phyloP scores from a whole-genome alignment of 495 filamentous ascomycete species.

The Cercophora sp. region DNA sequence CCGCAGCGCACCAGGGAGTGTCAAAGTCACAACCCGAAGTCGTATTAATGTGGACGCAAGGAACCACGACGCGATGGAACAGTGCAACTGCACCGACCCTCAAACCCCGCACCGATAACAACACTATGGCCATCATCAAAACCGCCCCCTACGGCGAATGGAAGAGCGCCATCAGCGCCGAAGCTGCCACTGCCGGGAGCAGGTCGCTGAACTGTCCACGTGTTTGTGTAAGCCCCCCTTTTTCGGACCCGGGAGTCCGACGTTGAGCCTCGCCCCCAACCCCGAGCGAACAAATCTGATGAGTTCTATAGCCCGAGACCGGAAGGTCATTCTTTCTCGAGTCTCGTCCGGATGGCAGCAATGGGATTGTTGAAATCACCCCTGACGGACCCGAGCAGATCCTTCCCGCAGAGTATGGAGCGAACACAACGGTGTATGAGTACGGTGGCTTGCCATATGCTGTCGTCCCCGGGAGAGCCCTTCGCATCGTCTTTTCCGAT shows the following conservation, averaged over 20 bases:
- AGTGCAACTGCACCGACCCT: too few species aligned
- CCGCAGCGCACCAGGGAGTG: not conserved
- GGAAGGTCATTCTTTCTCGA: constrained; percentile 42
- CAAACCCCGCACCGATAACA: too few species aligned
- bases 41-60: not conserved
- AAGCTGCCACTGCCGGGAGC: constrained; percentile 31
- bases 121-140: constrained; percentile 11
- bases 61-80: too few species aligned
- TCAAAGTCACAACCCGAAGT: not conserved
- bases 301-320: not conserved
- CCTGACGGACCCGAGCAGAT: constrained; percentile 31
- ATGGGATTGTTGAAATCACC: constrained; percentile 37
- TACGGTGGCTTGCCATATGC: constrained; percentile 39
- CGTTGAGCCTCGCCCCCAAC: not conserved
- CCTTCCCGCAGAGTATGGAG: constrained; percentile 39
- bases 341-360: constrained; percentile 12
- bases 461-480: constrained; percentile 25
- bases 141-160: constrained; percentile 41
- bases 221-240: constrained; percentile 20
- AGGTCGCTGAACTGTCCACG: constrained; percentile 23
- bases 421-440: constrained; percentile 40
- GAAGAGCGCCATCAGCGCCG: constrained; percentile 41
- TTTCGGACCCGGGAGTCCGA: not conserved
- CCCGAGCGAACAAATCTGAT: not conserved
- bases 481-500: constrained; percentile 41